Evolutionary conservation across 306 rosid genomes (phyloP).

Genomic region (Macrotyloma uniflorum): DNA sequence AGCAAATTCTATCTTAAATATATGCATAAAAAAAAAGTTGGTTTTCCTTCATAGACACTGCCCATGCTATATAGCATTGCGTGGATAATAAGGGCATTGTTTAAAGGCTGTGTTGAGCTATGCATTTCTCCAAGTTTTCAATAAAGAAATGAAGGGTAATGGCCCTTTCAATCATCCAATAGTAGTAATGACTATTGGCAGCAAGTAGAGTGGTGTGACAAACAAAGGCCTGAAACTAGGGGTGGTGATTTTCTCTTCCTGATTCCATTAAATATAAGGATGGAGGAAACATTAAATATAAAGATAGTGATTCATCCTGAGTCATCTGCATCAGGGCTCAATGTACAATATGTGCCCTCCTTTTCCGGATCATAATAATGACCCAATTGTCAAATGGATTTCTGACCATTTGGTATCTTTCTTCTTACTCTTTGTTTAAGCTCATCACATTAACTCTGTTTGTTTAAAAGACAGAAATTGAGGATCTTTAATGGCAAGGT

Average conservation of each 20-base stretch:
- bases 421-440: no score
- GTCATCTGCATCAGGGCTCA: no score
- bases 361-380: slow-evolving; percentile 33
- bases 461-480: no score
- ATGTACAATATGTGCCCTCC: background rate
- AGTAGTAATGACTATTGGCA: slow-evolving; percentile 35
- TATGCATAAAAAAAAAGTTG: no score
- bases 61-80: background rate
- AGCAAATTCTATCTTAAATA: background rate
- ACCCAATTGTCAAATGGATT: no score
- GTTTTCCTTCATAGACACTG: no score
- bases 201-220: slow-evolving; percentile 40
- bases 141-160: slow-evolving; percentile 5
- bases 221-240: no score
- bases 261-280: background rate
- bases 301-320: slow-evolving; percentile 22
- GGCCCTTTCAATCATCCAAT: slow-evolving; percentile 32
- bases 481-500: no score
- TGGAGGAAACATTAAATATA: slow-evolving; percentile 26
- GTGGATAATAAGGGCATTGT: background rate
- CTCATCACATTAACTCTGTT: no score
- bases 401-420: no score
- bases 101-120: background rate
- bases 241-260: slow-evolving; percentile 31
- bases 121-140: background rate